A percentile compares a stretch with the other conserved stretches of the same genome.
phyloP scores from a whole-genome alignment of 2,329 filamentous ascomycete species.

The Myriosclerotinia duriaeana region DNA sequence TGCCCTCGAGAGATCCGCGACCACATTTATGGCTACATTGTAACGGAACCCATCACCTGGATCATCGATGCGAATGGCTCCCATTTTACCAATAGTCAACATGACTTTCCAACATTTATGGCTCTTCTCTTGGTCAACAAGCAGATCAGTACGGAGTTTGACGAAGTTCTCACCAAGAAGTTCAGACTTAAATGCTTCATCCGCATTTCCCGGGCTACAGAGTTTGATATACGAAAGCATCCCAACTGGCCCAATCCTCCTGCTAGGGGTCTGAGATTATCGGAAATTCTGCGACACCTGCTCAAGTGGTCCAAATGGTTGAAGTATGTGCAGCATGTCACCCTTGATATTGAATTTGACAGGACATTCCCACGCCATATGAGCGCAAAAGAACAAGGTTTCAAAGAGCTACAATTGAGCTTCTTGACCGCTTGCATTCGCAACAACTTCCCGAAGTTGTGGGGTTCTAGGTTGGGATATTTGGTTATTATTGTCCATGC shows the following conservation, averaged over 20 bases:
- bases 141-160: neutral
- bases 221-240: neutral
- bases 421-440: neutral
- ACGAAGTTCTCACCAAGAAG: neutral
- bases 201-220: neutral
- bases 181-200: neutral
- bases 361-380: neutral
- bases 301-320: neutral
- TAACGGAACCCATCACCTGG: too few relatives aligned
- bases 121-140: neutral
- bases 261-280: too few relatives aligned
- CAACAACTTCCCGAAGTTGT: neutral
- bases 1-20: neutral
- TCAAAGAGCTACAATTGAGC: neutral
- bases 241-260: too few relatives aligned
- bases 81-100: neutral
- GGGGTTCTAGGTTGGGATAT: neutral
- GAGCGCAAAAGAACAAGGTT: neutral
- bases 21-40: neutral
- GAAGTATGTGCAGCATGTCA: neutral
- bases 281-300: neutral
- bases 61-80: neutral
- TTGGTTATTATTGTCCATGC: neutral
- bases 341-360: neutral
- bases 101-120: neutral